Conservation (phyloP, 192 early-diverging fungal species). For the Mortierella hygrophila region DNA sequence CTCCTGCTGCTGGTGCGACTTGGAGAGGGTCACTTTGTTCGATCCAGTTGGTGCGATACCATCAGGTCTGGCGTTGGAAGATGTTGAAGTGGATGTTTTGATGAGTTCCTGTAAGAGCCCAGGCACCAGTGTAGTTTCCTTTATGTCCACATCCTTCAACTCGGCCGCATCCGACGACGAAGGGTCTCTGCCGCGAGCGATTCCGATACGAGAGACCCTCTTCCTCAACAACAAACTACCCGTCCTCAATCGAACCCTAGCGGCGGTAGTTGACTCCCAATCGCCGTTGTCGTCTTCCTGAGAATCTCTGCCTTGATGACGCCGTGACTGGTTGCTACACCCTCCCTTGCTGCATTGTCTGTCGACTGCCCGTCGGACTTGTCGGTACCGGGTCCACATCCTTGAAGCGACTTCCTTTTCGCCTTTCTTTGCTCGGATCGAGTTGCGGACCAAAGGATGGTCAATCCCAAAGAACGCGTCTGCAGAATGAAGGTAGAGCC, state of each 20-base stretch:
- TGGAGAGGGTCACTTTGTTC: not conserved
- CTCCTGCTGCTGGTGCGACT: not conserved
- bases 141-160: not conserved
- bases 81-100: not conserved
- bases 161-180: not conserved
- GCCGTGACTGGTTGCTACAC: not conserved
- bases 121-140: not conserved
- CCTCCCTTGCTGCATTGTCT: constrained; percentile 1
- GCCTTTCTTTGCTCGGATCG: constrained; percentile 5
- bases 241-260: not conserved
- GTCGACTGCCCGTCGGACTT: not conserved
- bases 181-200: not conserved
- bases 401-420: constrained; percentile 15
- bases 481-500: not conserved
- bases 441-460: not conserved
- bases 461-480: constrained; percentile 13
- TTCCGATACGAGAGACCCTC: constrained; percentile 3
- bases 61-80: not conserved
- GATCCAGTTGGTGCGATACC: not conserved
- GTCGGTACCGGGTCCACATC: constrained; percentile 19
- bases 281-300: not conserved
- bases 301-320: not conserved
- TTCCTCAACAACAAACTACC: not conserved
- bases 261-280: not conserved
- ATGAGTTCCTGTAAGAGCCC: not conserved